These are phyloP conservation scores for Flaveria bidentis DNA, from an alignment of 129 eudicot species.

Conservation along the genomic window DNA sequence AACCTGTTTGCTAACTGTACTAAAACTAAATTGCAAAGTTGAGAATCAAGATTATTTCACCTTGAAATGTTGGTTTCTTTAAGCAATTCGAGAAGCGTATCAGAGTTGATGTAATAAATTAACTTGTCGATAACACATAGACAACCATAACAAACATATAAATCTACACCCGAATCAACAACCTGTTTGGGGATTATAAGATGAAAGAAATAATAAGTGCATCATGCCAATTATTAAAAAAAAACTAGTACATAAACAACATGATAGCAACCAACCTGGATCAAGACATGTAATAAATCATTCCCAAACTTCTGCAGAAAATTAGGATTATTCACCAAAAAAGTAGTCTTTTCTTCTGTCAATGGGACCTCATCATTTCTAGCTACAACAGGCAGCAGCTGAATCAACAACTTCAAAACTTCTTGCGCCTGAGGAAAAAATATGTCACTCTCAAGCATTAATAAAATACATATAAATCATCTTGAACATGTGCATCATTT, in stretches of 20 bases:
- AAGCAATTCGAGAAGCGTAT: slow-evolving; percentile 57
- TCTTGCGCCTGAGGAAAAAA: slow-evolving; percentile 57
- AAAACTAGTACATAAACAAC: not conserved
- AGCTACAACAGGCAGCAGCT: slow-evolving; percentile 66
- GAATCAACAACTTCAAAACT: slow-evolving; percentile 82
- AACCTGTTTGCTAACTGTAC: not conserved
- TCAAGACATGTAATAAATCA: slow-evolving; percentile 67
- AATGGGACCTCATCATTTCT: slow-evolving; percentile 45
- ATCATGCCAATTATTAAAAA: slow-evolving; percentile 1
- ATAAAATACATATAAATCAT: not conserved
- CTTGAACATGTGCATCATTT: not conserved
- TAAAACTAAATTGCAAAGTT: not conserved
- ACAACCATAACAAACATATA: slow-evolving; percentile 68
- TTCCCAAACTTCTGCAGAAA: slow-evolving; percentile 64
- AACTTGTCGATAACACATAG: slow-evolving; percentile 75
- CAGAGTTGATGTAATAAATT: slow-evolving; percentile 62
- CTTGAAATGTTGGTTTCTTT: slow-evolving; percentile 75
- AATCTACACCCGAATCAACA: slow-evolving; percentile 77
- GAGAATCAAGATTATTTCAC: slow-evolving; percentile 41
- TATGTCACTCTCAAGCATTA: slow-evolving; percentile 15
- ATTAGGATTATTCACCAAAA: slow-evolving; percentile 62
- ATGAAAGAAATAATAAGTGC: slow-evolving; percentile 2
- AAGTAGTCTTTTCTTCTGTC: slow-evolving; percentile 51
- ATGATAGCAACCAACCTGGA: slow-evolving; percentile 57
- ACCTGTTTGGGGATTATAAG: slow-evolving; percentile 50